Conservation (phyloP, 305 asterid species). For the Withania somnifera region DNA sequence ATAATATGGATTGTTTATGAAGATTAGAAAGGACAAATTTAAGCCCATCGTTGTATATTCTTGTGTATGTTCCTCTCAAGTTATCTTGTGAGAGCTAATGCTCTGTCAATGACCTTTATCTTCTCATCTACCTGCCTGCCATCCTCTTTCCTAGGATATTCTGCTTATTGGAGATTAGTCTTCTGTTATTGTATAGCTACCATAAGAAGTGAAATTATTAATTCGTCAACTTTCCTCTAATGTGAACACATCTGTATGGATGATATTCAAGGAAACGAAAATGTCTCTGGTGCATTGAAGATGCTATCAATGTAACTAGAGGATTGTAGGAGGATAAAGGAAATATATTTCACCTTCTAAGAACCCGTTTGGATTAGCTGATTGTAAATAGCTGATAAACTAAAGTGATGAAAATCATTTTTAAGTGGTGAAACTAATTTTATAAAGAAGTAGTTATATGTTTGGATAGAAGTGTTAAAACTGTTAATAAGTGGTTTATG, state of each 20-base stretch:
- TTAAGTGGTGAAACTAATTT: too few species aligned
- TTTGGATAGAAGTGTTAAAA: too few species aligned
- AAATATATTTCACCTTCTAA: not conserved
- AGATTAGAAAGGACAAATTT: not conserved
- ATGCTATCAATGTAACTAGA: not conserved
- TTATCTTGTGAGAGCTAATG: not conserved
- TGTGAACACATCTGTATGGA: not conserved
- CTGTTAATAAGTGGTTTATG: too few species aligned
- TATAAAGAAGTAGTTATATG: too few species aligned
- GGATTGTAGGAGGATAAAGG: not conserved
- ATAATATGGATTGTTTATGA: not conserved
- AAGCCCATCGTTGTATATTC: not conserved
- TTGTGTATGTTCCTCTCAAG: not conserved
- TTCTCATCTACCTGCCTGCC: not conserved
- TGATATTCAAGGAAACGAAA: not conserved
- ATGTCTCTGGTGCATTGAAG: not conserved
- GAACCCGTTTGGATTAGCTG: too few species aligned
- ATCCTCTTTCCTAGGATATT: not conserved
- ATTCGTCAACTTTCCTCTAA: not conserved
- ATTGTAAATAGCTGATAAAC: too few species aligned
- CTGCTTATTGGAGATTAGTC: not conserved
- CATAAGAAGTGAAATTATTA: not conserved
- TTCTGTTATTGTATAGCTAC: not conserved
- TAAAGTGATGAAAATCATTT: too few species aligned
- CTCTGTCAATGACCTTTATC: not conserved